These are phyloP conservation scores for Solanum okadae DNA, from an alignment of 257 asterid species.

Conservation along the genomic window DNA sequence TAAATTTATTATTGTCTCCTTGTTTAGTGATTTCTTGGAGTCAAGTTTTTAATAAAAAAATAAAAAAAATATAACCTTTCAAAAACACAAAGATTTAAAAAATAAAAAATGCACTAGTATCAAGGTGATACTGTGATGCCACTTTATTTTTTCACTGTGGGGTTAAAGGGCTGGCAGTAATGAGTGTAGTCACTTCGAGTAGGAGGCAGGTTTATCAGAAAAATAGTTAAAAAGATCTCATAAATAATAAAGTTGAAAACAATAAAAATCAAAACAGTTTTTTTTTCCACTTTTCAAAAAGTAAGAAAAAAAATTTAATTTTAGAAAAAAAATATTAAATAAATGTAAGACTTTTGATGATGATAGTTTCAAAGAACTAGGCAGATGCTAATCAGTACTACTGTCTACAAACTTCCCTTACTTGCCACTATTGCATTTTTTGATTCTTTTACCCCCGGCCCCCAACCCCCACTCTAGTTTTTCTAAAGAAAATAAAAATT, in stretches of 20 bases:
- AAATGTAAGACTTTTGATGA: constrained; percentile 9
- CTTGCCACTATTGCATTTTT: background rate
- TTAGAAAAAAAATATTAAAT: background rate
- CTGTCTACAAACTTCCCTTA: background rate
- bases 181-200: constrained; percentile 48
- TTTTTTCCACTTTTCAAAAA: background rate
- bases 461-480: too few species aligned
- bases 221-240: constrained; percentile 11
- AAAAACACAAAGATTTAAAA: too few species aligned
- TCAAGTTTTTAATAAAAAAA: too few species aligned
- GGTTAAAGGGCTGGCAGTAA: constrained; percentile 6
- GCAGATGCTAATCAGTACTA: constrained; percentile 1
- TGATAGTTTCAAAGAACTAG: constrained; percentile 4
- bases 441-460: background rate
- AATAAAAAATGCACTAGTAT: background rate
- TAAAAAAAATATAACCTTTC: too few species aligned
- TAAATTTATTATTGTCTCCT: too few species aligned
- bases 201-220: constrained; percentile 26
- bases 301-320: too few species aligned
- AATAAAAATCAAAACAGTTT: background rate
- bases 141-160: background rate
- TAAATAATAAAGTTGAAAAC: background rate
- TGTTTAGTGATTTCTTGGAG: too few species aligned
- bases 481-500: too few species aligned
- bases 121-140: background rate